Percentiles rank a stretch among this genome's conserved stretches.
Evolutionary conservation across 2,329 filamentous ascomycete genomes (phyloP).

Genomic region (Pestalotiopsis sp.): DNA sequence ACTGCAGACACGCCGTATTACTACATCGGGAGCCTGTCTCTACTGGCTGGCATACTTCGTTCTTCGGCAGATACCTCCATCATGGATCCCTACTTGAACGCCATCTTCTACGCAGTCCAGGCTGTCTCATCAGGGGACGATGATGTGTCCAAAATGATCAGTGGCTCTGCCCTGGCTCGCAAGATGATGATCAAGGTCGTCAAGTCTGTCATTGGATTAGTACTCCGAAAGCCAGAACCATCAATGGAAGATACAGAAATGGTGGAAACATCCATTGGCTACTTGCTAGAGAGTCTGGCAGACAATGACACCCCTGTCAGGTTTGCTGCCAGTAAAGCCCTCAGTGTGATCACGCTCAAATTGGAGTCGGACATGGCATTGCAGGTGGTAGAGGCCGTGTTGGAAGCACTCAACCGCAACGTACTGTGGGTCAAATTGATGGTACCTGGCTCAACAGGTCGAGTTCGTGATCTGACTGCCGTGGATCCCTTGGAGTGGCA

Average conservation of each 20-base stretch:
- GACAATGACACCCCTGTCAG: constrained; percentile 92
- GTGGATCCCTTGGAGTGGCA: constrained; percentile 90
- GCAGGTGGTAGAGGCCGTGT: constrained; percentile 85
- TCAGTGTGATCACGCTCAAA: constrained; percentile 84
- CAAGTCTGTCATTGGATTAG: constrained; percentile 71
- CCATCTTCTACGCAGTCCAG: constrained; percentile 68
- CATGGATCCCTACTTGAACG: constrained; percentile 66
- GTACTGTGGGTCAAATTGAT: constrained; percentile 54
- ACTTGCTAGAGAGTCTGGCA: constrained; percentile 74
- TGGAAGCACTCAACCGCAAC: constrained; percentile 67
- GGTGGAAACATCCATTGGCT: constrained; percentile 81
- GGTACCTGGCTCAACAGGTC: constrained; percentile 32
- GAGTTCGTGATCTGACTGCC: constrained; percentile 65
- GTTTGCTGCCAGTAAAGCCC: constrained; percentile 87
- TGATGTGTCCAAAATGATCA: constrained; percentile 54
- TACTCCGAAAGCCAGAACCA: constrained; percentile 54
- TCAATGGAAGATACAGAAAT: constrained; percentile 51
- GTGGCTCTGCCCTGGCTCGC: constrained; percentile 75
- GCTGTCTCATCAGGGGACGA: constrained; percentile 56
- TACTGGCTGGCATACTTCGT: constrained; percentile 73
- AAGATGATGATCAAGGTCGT: constrained; percentile 87
- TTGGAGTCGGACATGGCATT: constrained; percentile 79
- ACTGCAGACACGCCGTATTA: constrained; percentile 64
- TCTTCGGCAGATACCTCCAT: constrained; percentile 74
- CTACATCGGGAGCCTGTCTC: constrained; percentile 78